Evolutionary conservation across 495 filamentous ascomycete species (phyloP), one percentile per base, ranked within the genome.

Genomic region (Penicillium riverlandense): DNA sequence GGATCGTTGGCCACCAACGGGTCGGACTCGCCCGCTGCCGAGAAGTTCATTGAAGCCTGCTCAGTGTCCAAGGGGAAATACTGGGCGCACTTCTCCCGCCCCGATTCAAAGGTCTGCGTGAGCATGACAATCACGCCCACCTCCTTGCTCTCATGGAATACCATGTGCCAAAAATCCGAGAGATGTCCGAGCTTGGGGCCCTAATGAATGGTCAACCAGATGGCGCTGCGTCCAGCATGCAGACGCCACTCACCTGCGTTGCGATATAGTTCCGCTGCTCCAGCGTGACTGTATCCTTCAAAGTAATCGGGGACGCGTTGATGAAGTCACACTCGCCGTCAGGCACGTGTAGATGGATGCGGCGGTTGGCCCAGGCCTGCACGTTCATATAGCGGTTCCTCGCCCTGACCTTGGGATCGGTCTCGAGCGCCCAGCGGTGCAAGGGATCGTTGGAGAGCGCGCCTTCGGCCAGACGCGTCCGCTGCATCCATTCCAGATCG

Each of bases 61-160:
- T 81, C 72, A 12, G 64, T 44, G 29, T 72, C 67, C 27, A 76
- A 61, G 0, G 92, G 92, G 49, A 89, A 99, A 53, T 99, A 99
- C 36, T 83, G 90, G 35, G 72, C 87, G 59, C 94, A 97, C 62
- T 99, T 97, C 53, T 96, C 87, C 49, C 75, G 72, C n/a, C 77
- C 80, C 2, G 74, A 67, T 60, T 95, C 91, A 48, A 86, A 80
- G 1, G 87, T 95, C 57, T 90, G 86, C 14, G 91, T 97, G 49
- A 97, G 78, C 94, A 97, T 97, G 28, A 97, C 83, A 40, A 99
- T 84, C 15, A 99, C 88, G 2, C 80, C 87, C 0, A 87, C 83
- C 31, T 82, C 81, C 15, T 74, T 63, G 16, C 82, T 82, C 65
- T 96, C 88, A 44, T 95, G 83, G 65, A 88, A 88, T 27, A 96